A percentile compares a stretch with the other conserved stretches of the same genome.
Conservation (phyloP, 2,329 filamentous ascomycete genomes). For the Daldinia sp. region DNA sequence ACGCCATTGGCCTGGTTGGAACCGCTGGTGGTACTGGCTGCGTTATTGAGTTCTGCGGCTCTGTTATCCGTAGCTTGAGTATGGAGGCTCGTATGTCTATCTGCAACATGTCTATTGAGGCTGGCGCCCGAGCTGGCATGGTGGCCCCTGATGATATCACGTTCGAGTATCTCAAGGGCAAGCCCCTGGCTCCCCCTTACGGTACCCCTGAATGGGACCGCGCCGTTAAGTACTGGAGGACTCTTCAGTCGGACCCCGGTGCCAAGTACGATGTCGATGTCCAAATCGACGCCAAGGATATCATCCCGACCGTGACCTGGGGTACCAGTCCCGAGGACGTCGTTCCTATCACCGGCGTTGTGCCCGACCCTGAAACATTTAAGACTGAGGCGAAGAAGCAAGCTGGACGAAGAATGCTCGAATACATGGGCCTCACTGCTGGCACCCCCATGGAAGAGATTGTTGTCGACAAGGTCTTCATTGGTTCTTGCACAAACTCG, state of each 20-base stretch:
- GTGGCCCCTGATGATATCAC: conserved; percentile 93
- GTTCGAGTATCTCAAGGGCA: conserved; percentile 93
- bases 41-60: conserved; percentile 97
- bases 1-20: conserved; percentile 92
- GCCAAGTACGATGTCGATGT: conserved; percentile 92
- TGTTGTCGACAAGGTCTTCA: conserved; percentile 92
- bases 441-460: conserved; percentile 95
- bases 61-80: conserved; percentile 85
- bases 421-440: conserved; percentile 94
- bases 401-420: conserved; percentile 80
- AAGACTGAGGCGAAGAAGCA: conserved; percentile 80
- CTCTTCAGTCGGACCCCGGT: conserved; percentile 82
- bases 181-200: conserved; percentile 84
- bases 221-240: conserved; percentile 87
- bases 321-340: conserved; percentile 97
- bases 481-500: conserved; percentile 97
- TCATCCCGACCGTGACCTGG: conserved; percentile 93
- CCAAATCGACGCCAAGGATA: conserved; percentile 90
- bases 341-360: conserved; percentile 89
- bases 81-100: conserved; percentile 99
- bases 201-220: conserved; percentile 90
- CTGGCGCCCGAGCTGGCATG: conserved; percentile 93
- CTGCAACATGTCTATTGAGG: conserved; percentile 99
- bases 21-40: conserved; percentile 93
- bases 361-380: conserved; percentile 91